Percentiles rank a stretch among this genome's conserved stretches.
Conservation (phyloP, 2,329 filamentous ascomycete species). For the Tolypocladium ovalisporum region DNA sequence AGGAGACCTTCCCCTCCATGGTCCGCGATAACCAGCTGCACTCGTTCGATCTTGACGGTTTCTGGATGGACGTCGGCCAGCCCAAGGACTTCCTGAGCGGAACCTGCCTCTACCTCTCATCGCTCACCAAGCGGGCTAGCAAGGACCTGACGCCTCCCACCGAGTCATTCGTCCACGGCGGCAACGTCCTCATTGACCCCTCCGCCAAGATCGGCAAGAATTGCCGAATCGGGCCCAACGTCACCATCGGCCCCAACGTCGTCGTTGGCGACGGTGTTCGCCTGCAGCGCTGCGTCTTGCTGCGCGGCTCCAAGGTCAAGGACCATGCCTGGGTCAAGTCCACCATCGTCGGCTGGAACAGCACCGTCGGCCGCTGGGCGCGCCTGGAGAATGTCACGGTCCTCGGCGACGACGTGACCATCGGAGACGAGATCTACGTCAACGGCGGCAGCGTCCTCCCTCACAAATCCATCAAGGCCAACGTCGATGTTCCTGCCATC, state of each 20-base stretch:
- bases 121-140: slow-evolving; percentile 78
- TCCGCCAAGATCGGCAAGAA: slow-evolving; percentile 95
- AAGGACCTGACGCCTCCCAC: slow-evolving; percentile 66
- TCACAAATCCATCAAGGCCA: slow-evolving; percentile 98
- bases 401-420: slow-evolving; percentile 91
- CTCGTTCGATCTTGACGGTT: slow-evolving; percentile 92
- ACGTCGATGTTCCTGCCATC: slow-evolving; percentile 71
- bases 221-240: slow-evolving; percentile 95
- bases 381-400: slow-evolving; percentile 97
- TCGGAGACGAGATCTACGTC: slow-evolving; percentile 96
- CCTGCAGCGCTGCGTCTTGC: slow-evolving; percentile 82
- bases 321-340: slow-evolving; percentile 99
- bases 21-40: slow-evolving; percentile 82
- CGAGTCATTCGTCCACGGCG: slow-evolving; percentile 77
- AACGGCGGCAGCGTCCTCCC: slow-evolving; percentile 92
- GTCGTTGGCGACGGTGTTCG: slow-evolving; percentile 89
- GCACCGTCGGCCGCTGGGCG: slow-evolving; percentile 88
- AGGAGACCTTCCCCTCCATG: slow-evolving; percentile 96
- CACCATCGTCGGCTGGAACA: slow-evolving; percentile 98
- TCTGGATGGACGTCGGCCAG: slow-evolving; percentile 99
- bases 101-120: slow-evolving; percentile 92
- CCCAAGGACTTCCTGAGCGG: slow-evolving; percentile 96
- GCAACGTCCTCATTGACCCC: slow-evolving; percentile 91
- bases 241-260: slow-evolving; percentile 88
- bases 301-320: slow-evolving; percentile 88